A percentile compares a stretch with the other conserved stretches of the same genome.
Conservation (phyloP, 2,329 filamentous ascomycete genomes). For the Alternaria arborescens region DNA sequence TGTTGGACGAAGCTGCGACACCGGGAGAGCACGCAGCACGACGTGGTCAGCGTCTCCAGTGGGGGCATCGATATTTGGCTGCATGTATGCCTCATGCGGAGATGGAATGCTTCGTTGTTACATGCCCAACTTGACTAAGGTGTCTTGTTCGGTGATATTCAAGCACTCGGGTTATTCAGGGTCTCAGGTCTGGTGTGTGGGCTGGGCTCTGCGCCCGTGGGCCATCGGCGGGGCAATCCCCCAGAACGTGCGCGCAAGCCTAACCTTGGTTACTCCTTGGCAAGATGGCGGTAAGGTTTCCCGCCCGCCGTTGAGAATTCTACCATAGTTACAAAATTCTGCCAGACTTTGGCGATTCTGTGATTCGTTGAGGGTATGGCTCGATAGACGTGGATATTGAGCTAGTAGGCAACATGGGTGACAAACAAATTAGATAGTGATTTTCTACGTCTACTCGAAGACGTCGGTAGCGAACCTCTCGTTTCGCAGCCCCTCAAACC, state of each 20-base stretch:
- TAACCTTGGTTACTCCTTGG: not conserved
- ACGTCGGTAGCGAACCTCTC: conserved; percentile 45
- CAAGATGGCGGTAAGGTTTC: not conserved
- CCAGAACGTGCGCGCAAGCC: not conserved
- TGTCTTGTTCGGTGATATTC: not conserved
- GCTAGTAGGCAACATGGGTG: not conserved
- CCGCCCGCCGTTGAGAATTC: not conserved
- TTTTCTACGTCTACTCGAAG: conserved; percentile 1
- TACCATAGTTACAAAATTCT: not conserved
- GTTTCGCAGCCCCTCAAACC: conserved; percentile 57
- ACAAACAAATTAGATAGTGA: not conserved
- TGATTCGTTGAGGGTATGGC: too few species aligned
- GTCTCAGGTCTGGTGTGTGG: not conserved
- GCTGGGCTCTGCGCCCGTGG: not conserved
- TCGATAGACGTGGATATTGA: not conserved
- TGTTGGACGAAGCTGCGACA: not conserved
- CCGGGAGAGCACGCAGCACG: not conserved
- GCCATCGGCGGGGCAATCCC: not conserved
- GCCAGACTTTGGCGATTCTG: not conserved
- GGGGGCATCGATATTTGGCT: not conserved
- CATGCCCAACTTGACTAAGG: not conserved
- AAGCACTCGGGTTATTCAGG: not conserved
- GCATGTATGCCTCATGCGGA: not conserved
- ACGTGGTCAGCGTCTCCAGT: not conserved
- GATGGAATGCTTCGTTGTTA: not conserved